Conservation (phyloP, 2,329 filamentous ascomycete species). For the Neonectria magnoliae region DNA sequence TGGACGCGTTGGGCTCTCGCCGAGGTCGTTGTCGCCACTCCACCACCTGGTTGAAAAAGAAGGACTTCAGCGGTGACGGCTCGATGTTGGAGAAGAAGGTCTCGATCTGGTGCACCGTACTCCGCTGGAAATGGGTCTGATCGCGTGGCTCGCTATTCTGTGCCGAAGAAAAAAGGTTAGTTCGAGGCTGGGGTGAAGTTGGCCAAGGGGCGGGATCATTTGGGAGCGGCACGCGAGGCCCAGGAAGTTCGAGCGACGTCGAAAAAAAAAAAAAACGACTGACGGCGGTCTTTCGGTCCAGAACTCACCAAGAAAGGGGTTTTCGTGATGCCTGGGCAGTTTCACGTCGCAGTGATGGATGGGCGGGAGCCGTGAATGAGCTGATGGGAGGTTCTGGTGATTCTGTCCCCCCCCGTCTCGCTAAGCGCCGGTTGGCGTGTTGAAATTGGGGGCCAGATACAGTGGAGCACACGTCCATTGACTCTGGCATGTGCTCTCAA, state of each 20-base stretch:
- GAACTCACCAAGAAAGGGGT: slow-evolving; percentile 40
- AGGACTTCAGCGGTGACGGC: slow-evolving; percentile 10
- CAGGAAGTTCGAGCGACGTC: slow-evolving; percentile 1
- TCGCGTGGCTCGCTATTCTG: slow-evolving; percentile 22
- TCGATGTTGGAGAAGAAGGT: slow-evolving; percentile 6
- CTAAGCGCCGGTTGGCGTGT: slow-evolving; percentile 49
- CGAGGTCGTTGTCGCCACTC: slow-evolving; percentile 34
- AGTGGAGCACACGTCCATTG: slow-evolving; percentile 46
- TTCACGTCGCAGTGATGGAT: slow-evolving; percentile 41
- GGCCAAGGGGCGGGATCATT: slow-evolving; percentile 9
- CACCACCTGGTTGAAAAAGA: slow-evolving; percentile 25
- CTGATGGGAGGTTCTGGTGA: slow-evolving; percentile 45
- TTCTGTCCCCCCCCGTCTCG: slow-evolving; percentile 40
- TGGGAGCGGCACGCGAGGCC: slow-evolving; percentile 17
- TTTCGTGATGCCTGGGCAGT: slow-evolving; percentile 40
- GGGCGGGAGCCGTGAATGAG: slow-evolving; percentile 37
- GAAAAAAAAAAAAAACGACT: slow-evolving; percentile 5
- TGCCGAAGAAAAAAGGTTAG: slow-evolving; percentile 19
- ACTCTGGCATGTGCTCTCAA: slow-evolving; percentile 44
- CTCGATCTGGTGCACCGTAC: slow-evolving; percentile 20
- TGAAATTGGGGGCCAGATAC: slow-evolving; percentile 43
- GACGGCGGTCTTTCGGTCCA: not conserved
- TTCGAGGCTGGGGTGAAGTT: slow-evolving; percentile 17
- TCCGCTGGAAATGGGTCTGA: slow-evolving; percentile 10
- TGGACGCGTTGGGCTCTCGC: slow-evolving; percentile 35